Percentiles rank a stretch among this genome's conserved stretches.
phyloP scores from a whole-genome alignment of 805 yeast genomes.

The Yarrowia bubula region DNA sequence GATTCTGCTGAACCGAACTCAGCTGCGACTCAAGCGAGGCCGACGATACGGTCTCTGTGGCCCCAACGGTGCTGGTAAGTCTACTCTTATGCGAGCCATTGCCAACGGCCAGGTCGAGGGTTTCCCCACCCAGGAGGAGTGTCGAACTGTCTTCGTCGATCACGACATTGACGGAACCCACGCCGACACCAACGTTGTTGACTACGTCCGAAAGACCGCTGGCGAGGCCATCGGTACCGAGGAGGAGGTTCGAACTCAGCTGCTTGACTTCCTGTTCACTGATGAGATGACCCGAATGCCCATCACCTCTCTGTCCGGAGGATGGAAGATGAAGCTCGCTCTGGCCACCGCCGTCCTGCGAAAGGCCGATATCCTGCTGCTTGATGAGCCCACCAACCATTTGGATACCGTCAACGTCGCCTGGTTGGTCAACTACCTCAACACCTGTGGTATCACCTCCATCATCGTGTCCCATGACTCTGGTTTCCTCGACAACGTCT shows the following conservation, averaged over 20 bases:
- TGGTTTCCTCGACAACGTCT: slow-evolving; percentile 96
- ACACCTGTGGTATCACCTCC: slow-evolving; percentile 97
- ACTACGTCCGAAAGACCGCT: slow-evolving; percentile 84
- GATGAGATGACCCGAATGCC: slow-evolving; percentile 93
- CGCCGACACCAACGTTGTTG: slow-evolving; percentile 91
- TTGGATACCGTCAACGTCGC: slow-evolving; percentile 99
- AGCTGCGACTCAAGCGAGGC: slow-evolving; percentile 90
- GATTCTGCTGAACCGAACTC: slow-evolving; percentile 99
- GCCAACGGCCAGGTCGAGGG: slow-evolving; percentile 99
- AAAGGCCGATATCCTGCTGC: slow-evolving; percentile 94
- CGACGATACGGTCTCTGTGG: slow-evolving; percentile 99
- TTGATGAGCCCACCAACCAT: slow-evolving; percentile 99
- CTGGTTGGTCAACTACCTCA: slow-evolving; percentile 99
- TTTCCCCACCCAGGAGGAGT: slow-evolving; percentile 98
- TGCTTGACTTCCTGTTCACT: slow-evolving; percentile 88
- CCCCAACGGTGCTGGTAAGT: slow-evolving; percentile 99
- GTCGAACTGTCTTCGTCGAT: slow-evolving; percentile 99
- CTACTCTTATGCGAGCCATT: slow-evolving; percentile 96
- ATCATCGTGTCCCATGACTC: slow-evolving; percentile 99
- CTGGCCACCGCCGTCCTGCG: slow-evolving; percentile 98
- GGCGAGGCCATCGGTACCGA: slow-evolving; percentile 70
- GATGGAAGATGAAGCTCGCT: slow-evolving; percentile 99
- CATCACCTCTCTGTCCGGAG: slow-evolving; percentile 97
- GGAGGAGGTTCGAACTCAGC: slow-evolving; percentile 70
- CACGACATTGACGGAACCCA: slow-evolving; percentile 99